A percentile compares a stretch with the other conserved stretches of the same genome.
Evolutionary conservation across 129 eudicot genomes (phyloP).

Genomic region (Deinandra increscens): DNA sequence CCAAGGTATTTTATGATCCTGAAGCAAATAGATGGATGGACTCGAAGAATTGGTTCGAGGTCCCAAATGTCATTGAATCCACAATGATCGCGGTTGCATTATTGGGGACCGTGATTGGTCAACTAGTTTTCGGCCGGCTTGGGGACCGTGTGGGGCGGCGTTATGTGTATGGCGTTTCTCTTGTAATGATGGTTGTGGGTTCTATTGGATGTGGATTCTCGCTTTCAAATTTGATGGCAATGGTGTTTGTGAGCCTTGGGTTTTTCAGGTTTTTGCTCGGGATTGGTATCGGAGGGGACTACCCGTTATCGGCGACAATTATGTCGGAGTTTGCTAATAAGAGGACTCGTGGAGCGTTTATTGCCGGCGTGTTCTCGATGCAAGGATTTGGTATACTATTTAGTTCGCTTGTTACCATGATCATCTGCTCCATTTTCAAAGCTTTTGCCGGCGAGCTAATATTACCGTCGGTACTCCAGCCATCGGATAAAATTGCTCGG

Average conservation of each 20-base stretch:
- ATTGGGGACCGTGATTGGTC: slow-evolving; percentile 36
- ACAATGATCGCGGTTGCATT: slow-evolving; percentile 34
- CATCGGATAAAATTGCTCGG: background rate
- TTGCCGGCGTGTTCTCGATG: slow-evolving; percentile 60
- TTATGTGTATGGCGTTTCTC: slow-evolving; percentile 41
- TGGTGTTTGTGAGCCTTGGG: slow-evolving; percentile 37
- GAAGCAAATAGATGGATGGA: background rate
- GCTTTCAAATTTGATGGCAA: slow-evolving; percentile 14
- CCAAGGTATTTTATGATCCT: too few species aligned
- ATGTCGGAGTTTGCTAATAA: slow-evolving; percentile 62
- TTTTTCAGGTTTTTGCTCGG: slow-evolving; percentile 51
- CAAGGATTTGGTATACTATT: slow-evolving; percentile 58
- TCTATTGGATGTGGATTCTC: slow-evolving; percentile 51
- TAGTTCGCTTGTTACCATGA: slow-evolving; percentile 51
- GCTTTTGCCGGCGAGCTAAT: slow-evolving; percentile 3
- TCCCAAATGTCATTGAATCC: slow-evolving; percentile 27
- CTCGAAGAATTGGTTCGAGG: slow-evolving; percentile 4
- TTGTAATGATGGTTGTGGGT: slow-evolving; percentile 43
- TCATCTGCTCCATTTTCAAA: slow-evolving; percentile 37
- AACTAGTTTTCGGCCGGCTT: slow-evolving; percentile 40
- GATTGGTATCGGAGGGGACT: slow-evolving; percentile 58
- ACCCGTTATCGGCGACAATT: slow-evolving; percentile 47
- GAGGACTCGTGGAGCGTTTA: slow-evolving; percentile 55
- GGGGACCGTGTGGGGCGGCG: slow-evolving; percentile 46
- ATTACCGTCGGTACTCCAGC: background rate